Conservation (phyloP, 768 basidiomycete genomes). For the Termitomyces sp. region DNA sequence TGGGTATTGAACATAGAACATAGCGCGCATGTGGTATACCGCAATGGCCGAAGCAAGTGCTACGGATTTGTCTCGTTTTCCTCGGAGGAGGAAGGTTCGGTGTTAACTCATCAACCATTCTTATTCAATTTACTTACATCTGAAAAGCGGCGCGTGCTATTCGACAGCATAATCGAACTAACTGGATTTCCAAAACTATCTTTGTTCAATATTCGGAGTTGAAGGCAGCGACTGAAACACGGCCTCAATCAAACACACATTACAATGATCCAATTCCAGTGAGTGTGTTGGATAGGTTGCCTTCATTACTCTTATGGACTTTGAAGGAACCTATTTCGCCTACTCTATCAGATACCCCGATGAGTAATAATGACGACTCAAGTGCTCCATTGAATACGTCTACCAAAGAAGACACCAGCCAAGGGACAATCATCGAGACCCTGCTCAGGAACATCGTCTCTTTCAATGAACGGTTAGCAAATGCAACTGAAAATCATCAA, state of each 20-base stretch:
- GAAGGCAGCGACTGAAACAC: neutral
- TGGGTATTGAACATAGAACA: neutral
- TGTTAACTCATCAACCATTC: neutral
- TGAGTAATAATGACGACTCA: neutral
- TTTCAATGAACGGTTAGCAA: neutral
- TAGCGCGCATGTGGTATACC: neutral
- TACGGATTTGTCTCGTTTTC: constrained; percentile 6
- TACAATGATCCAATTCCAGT: neutral
- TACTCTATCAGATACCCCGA: neutral
- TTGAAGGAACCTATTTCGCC: neutral
- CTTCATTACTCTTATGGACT: neutral
- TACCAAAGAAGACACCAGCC: neutral
- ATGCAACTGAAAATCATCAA: neutral
- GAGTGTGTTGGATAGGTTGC: neutral
- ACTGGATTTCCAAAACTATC: neutral
- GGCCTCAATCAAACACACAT: neutral
- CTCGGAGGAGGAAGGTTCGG: constrained; percentile 2
- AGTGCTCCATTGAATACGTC: neutral
- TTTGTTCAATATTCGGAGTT: constrained; percentile 1
- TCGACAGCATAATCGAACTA: neutral
- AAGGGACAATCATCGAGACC: neutral
- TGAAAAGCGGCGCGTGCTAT: constrained; percentile 2
- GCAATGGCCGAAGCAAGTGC: neutral
- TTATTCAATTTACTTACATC: neutral
- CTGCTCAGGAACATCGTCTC: neutral